A percentile compares a stretch with the other conserved stretches of the same genome.
phyloP scores from a whole-genome alignment of 352 stramenopile genomes.

The Phytophthora foliorum region DNA sequence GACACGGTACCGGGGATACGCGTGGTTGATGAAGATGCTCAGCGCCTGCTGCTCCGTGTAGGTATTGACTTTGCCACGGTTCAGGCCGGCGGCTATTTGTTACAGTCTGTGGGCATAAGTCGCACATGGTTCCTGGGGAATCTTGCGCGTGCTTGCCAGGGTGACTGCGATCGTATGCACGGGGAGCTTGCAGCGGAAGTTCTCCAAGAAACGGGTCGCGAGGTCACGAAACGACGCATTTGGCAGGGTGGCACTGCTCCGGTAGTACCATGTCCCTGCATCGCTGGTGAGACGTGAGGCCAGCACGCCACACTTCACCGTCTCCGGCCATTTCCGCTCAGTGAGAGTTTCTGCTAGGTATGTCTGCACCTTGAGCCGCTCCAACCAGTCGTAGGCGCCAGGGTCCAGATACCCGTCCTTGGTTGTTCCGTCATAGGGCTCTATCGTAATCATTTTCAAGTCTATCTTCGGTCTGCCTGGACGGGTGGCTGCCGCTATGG shows the following conservation, averaged over 20 bases:
- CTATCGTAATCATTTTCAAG: background rate
- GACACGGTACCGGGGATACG: background rate
- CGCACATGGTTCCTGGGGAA: background rate
- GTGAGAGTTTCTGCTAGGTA: background rate
- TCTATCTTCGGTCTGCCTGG: background rate
- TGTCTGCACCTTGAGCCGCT: background rate
- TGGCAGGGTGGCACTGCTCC: background rate
- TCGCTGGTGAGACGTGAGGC: background rate
- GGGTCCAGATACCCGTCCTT: background rate
- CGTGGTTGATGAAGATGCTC: constrained; percentile 20
- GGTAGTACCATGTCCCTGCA: background rate
- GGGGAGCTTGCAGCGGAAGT: background rate
- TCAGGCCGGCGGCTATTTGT: background rate
- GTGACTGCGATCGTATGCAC: background rate
- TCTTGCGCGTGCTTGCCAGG: background rate
- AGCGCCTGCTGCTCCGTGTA: constrained; percentile 15
- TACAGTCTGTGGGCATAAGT: background rate
- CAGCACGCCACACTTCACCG: background rate
- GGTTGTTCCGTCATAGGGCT: background rate
- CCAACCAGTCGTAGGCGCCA: background rate
- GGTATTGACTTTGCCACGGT: background rate
- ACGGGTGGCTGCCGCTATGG: no score
- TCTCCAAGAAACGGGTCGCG: background rate
- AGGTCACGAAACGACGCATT: background rate
- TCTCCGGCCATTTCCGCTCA: background rate